Percentiles rank a stretch among this genome's conserved stretches.
These are phyloP conservation scores for Metrosideros polymorpha DNA, from an alignment of 441 rosid genomes.

Conservation along the genomic window DNA sequence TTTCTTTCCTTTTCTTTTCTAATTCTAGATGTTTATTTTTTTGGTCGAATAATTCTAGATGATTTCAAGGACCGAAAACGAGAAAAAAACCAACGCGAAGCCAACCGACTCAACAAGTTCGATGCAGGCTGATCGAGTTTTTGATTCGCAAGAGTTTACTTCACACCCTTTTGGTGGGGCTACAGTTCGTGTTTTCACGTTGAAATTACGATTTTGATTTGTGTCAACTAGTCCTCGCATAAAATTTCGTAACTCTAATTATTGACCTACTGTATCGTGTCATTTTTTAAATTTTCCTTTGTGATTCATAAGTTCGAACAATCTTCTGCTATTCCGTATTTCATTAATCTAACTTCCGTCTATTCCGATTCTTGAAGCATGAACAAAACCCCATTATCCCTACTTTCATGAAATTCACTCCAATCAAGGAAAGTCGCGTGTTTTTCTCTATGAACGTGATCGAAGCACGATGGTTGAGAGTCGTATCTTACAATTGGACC, in stretches of 20 bases:
- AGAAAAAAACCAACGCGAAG: not conserved
- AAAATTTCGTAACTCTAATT: not conserved
- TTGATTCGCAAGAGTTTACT: not conserved
- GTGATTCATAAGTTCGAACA: not conserved
- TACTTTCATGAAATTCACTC: not conserved
- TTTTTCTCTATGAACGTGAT: not conserved
- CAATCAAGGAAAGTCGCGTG: not conserved
- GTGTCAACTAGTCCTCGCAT: not conserved
- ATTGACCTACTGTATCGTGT: not conserved
- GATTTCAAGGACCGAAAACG: not conserved
- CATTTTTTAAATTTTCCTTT: rapidly evolving
- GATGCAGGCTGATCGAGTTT: not conserved
- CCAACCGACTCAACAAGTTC: not conserved
- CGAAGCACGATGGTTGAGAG: not conserved
- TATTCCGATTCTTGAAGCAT: not conserved
- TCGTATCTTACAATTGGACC: not conserved
- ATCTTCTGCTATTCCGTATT: not conserved
- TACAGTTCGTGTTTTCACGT: not conserved
- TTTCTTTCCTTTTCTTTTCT: not conserved
- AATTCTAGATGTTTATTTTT: not conserved
- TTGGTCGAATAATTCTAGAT: not conserved
- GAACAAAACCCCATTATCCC: not conserved
- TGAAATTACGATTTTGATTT: not conserved
- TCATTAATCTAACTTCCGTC: not conserved
- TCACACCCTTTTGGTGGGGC: not conserved